phyloP scores from a whole-genome alignment of 208 protist species.

The Leishmania guyanensis region DNA sequence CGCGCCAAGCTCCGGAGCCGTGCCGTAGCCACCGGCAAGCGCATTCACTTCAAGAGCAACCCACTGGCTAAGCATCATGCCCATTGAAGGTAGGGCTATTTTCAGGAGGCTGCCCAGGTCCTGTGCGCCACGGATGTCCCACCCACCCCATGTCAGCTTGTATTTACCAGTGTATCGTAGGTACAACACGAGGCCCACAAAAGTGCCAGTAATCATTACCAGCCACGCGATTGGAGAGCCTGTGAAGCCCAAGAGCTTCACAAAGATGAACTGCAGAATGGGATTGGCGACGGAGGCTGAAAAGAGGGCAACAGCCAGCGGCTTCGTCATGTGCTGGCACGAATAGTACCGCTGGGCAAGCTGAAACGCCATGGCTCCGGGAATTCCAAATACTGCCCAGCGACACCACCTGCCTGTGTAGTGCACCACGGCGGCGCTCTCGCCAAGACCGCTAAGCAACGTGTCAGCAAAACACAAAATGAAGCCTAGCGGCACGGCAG shows the following conservation, averaged over 20 bases:
- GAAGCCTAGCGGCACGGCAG: conserved; percentile 69
- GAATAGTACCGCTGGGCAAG: conserved; percentile 83
- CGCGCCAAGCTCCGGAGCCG: conserved; percentile 63
- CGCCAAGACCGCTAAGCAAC: conserved; percentile 47
- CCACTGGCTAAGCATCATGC: conserved; percentile 88
- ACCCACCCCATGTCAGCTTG: conserved; percentile 78
- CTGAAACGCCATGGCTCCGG: conserved; percentile 55
- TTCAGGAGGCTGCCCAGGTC: conserved; percentile 51
- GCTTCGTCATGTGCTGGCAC: conserved; percentile 78
- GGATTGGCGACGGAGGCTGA: conserved; percentile 63
- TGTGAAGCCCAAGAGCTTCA: conserved; percentile 72
- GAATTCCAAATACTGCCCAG: conserved; percentile 72
- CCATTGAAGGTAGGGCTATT: conserved; percentile 85
- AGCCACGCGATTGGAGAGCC: conserved; percentile 83
- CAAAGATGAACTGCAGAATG: conserved; percentile 60
- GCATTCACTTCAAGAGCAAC: conserved; percentile 79
- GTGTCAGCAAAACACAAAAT: conserved; percentile 64
- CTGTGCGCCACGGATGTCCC: conserved; percentile 49
- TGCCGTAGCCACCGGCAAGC: conserved; percentile 65
- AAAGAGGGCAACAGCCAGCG: conserved; percentile 70
- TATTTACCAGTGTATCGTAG: conserved; percentile 55
- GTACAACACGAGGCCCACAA: conserved; percentile 51
- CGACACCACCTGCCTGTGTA: conserved; percentile 77
- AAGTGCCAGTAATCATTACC: conserved; percentile 60
- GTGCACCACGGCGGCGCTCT: conserved; percentile 53